Conservation (phyloP, 2,329 filamentous ascomycete genomes). For the Polytolypa hystricis region DNA sequence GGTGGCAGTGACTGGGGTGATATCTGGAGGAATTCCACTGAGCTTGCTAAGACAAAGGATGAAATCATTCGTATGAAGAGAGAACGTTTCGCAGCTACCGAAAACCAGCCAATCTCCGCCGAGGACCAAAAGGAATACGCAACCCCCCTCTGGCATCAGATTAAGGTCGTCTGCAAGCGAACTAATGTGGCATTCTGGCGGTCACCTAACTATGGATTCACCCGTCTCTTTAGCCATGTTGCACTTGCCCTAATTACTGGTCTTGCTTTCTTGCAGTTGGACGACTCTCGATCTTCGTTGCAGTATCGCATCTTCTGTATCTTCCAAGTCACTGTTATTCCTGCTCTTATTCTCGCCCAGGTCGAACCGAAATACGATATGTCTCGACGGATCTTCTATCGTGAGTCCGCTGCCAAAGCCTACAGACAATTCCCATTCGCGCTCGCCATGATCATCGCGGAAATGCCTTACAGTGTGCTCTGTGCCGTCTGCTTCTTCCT, state of each 20-base stretch:
- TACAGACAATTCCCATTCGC: constrained; percentile 74
- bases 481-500: constrained; percentile 74
- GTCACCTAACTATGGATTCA: constrained; percentile 80
- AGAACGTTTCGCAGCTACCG: constrained; percentile 44
- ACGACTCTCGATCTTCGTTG: constrained; percentile 62
- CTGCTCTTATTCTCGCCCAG: constrained; percentile 70
- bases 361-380: constrained; percentile 77
- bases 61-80: constrained; percentile 55
- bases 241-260: constrained; percentile 68
- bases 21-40: constrained; percentile 43
- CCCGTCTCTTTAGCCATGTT: constrained; percentile 73
- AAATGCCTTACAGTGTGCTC: constrained; percentile 72
- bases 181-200: constrained; percentile 75
- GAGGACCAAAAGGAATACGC: constrained; percentile 65
- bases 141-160: constrained; percentile 66
- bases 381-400: constrained; percentile 71
- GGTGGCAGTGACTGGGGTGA: constrained; percentile 51
- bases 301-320: constrained; percentile 84
- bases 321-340: constrained; percentile 75
- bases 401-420: constrained; percentile 75
- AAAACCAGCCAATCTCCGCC: constrained; percentile 22
- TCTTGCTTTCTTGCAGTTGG: constrained; percentile 66
- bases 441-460: constrained; percentile 64
- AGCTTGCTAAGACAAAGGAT: constrained; percentile 42
- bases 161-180: constrained; percentile 61